Percentiles rank a stretch among this genome's conserved stretches.
Conservation (phyloP, 352 stramenopile genomes). For the Globisporangium spinosum region DNA sequence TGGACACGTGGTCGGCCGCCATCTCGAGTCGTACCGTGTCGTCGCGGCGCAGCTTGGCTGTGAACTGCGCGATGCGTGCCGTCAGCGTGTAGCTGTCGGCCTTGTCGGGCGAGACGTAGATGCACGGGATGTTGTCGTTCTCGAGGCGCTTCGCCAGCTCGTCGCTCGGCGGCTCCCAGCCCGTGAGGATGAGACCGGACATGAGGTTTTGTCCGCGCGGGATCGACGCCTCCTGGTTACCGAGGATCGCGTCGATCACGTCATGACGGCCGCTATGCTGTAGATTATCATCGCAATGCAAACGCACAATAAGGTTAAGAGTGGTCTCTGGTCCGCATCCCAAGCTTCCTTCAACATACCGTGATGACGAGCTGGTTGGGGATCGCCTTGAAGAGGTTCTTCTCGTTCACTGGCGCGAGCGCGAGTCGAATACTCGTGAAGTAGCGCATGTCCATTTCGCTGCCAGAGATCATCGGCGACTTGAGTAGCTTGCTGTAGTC, state of each 20-base stretch:
- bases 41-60: slow-evolving; percentile 75
- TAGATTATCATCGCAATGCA: neutral
- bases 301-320: neutral
- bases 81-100: slow-evolving; percentile 87
- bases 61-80: slow-evolving; percentile 74
- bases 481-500: slow-evolving; percentile 87
- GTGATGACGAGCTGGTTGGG: slow-evolving; percentile 85
- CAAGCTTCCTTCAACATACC: slow-evolving; percentile 23
- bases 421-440: slow-evolving; percentile 83
- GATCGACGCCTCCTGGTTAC: slow-evolving; percentile 73
- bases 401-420: slow-evolving; percentile 67
- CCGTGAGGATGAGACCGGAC: slow-evolving; percentile 79
- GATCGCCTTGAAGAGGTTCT: slow-evolving; percentile 84
- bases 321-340: neutral
- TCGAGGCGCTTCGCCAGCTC: slow-evolving; percentile 66
- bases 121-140: slow-evolving; percentile 84
- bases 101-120: slow-evolving; percentile 80
- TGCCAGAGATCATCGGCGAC: slow-evolving; percentile 75
- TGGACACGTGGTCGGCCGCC: slow-evolving; percentile 73
- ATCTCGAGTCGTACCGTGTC: slow-evolving; percentile 72
- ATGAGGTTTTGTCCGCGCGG: slow-evolving; percentile 63
- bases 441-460: slow-evolving; percentile 72
- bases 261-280: slow-evolving; percentile 80
- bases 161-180: slow-evolving; percentile 71
- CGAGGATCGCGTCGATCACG: slow-evolving; percentile 84